Percentiles rank a stretch among this genome's conserved stretches.
Evolutionary conservation across 2,329 filamentous ascomycete species (phyloP).

Genomic region (Nothophaeocryptopus gaeumannii): DNA sequence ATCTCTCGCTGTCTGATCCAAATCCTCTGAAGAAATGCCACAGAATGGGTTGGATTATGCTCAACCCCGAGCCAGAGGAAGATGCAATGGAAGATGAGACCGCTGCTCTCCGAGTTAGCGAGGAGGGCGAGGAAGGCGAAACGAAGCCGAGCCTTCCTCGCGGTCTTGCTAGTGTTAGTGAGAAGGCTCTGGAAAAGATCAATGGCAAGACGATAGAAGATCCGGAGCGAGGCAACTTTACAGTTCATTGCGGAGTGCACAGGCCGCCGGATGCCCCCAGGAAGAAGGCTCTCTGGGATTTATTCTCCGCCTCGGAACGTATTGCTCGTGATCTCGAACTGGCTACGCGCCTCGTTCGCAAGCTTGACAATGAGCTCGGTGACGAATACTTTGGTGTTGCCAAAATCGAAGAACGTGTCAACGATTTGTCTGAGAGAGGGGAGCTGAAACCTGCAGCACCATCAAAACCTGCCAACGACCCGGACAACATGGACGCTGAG

Average conservation of each 20-base stretch:
- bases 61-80: constrained; percentile 74
- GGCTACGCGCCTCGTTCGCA: constrained; percentile 75
- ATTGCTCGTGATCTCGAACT: constrained; percentile 86
- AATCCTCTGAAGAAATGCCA: constrained; percentile 97
- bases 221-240: constrained; percentile 89
- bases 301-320: constrained; percentile 91
- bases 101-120: constrained; percentile 40
- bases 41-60: constrained; percentile 96
- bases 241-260: constrained; percentile 94
- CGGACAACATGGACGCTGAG: constrained; percentile 61
- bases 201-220: constrained; percentile 98
- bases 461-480: constrained; percentile 53
- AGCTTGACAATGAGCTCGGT: constrained; percentile 80
- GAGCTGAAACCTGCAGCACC: constrained; percentile 66
- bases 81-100: constrained; percentile 65
- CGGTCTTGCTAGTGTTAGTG: constrained; percentile 37
- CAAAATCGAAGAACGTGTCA: constrained; percentile 83
- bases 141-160: background rate
- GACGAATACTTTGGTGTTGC: constrained; percentile 71
- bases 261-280: constrained; percentile 79
- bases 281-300: constrained; percentile 94
- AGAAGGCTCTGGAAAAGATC: constrained; percentile 87
- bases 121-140: constrained; percentile 24
- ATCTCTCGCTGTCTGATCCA: constrained; percentile 91
- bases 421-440: constrained; percentile 73